Conservation (phyloP, 345 rosid genomes). For the Murraya paniculata region DNA sequence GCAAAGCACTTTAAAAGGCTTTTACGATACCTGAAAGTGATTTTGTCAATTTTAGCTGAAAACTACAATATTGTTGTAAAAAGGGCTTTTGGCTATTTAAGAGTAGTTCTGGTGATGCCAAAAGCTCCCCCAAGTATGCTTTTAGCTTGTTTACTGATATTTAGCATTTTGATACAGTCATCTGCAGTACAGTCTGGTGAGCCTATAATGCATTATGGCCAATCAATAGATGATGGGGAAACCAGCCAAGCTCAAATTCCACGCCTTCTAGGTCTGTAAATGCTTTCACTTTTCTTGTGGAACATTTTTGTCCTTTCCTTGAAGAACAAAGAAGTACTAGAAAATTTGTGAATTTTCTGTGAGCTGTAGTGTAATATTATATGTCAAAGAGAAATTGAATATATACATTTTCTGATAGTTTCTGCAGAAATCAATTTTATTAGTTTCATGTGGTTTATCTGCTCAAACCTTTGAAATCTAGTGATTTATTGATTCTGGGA, state of each 20-base stretch:
- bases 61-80: background rate
- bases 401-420: background rate
- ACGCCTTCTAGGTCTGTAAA: conserved; percentile 69
- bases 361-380: too few relatives aligned
- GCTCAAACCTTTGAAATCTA: background rate
- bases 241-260: conserved; percentile 69
- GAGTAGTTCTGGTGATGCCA: background rate
- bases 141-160: background rate
- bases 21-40: background rate
- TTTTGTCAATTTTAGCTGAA: background rate
- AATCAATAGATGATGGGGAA: conserved; percentile 67
- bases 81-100: background rate
- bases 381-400: background rate
- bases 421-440: background rate
- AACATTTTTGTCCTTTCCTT: background rate
- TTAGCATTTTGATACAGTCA: conserved; percentile 39
- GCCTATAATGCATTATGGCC: conserved; percentile 75
- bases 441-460: background rate
- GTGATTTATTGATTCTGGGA: background rate
- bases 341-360: background rate
- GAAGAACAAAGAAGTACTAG: background rate
- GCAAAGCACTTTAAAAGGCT: background rate
- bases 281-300: background rate
- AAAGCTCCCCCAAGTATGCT: background rate
- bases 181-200: conserved; percentile 79